Evolutionary conservation across 352 stramenopile species (phyloP).

Genomic region (Pythium folliculosum): DNA sequence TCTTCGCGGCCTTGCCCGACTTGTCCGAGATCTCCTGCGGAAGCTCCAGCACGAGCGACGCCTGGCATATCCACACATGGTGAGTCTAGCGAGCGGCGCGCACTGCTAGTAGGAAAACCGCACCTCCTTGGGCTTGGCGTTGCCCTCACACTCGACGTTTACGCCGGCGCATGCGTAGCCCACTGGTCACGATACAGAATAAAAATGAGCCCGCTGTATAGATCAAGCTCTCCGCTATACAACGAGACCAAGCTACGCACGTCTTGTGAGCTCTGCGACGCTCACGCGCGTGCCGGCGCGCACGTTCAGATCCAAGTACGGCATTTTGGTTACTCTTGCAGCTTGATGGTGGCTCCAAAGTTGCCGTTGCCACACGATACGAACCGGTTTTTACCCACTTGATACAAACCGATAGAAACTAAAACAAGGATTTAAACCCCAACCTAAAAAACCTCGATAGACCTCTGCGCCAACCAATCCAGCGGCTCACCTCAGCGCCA

Average conservation of each 20-base stretch:
- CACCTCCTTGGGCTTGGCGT: constrained; percentile 57
- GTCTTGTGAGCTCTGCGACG: constrained; percentile 56
- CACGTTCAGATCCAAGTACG: constrained; percentile 81
- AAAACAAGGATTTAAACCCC: not conserved
- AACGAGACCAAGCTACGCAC: constrained; percentile 34
- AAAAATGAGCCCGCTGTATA: not conserved
- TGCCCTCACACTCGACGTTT: constrained; percentile 56
- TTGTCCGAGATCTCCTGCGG: constrained; percentile 37
- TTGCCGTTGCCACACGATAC: constrained; percentile 14
- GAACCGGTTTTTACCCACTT: not conserved
- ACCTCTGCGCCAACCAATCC: constrained; percentile 29
- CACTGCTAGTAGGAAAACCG: not conserved
- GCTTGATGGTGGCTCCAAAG: not conserved
- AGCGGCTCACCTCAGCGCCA: not conserved
- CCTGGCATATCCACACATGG: constrained; percentile 14
- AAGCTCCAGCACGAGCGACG: constrained; percentile 33
- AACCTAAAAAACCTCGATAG: constrained; percentile 12
- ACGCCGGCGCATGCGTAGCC: constrained; percentile 66
- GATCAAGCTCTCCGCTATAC: not conserved
- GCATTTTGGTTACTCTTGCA: constrained; percentile 22
- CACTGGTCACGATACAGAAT: constrained; percentile 34
- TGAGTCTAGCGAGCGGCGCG: not conserved
- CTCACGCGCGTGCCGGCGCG: constrained; percentile 50
- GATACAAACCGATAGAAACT: constrained; percentile 1
- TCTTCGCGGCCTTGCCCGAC: constrained; percentile 56